A percentile compares a stretch with the other conserved stretches of the same genome.
Conservation (phyloP, 2,329 filamentous ascomycete species). For the Aspergillus aculeatus region DNA sequence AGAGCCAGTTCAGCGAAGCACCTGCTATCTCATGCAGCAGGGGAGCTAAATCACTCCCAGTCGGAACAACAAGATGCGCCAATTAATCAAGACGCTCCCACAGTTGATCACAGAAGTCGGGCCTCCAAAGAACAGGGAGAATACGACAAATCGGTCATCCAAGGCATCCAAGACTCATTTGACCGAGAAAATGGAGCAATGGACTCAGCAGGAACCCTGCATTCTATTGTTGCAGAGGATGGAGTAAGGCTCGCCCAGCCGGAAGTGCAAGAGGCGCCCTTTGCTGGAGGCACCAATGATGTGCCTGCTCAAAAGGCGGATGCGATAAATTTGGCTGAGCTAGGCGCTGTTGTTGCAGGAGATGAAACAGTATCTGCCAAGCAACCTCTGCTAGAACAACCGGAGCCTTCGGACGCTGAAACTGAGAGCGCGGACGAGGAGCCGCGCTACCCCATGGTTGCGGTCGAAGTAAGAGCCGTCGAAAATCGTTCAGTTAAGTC, state of each 20-base stretch:
- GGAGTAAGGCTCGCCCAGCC: background rate
- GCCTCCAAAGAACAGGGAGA: background rate
- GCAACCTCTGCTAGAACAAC: no score
- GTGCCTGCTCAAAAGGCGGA: background rate
- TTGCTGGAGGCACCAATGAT: background rate
- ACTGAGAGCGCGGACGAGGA: no score
- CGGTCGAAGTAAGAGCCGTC: no score
- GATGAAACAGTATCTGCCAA: no score
- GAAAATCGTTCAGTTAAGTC: no score
- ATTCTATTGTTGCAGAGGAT: background rate
- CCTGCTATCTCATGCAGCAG: background rate
- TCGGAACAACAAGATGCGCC: background rate
- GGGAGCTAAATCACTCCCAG: background rate
- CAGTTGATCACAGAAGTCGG: background rate
- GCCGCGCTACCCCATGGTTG: no score
- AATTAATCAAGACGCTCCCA: background rate
- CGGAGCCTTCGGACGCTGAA: no score
- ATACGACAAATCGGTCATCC: background rate
- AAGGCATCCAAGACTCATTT: background rate
- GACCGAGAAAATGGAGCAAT: background rate
- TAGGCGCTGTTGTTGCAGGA: no score
- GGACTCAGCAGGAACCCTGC: background rate
- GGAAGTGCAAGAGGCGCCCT: background rate
- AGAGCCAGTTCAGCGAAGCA: background rate
- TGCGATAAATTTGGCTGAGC: no score